Evolutionary conservation across 768 basidiomycete genomes (phyloP), one percentile per base, ranked within the genome.

Genomic region (Russula olivacea): DNA sequence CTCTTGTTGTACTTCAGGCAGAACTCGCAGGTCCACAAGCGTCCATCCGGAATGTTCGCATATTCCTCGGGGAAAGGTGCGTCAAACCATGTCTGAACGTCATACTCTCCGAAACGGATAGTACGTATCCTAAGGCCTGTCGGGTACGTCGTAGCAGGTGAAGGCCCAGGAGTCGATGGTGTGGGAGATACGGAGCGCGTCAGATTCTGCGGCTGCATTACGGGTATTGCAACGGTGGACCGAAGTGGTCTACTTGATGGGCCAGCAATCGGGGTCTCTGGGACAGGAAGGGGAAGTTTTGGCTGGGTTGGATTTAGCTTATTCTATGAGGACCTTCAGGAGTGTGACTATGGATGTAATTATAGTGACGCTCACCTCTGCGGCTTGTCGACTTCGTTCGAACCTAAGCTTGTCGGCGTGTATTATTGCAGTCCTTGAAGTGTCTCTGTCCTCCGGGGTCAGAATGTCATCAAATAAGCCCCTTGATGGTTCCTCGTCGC

Each of bases 21-120:
- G 73, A 93, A 97, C 73, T 98, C 96, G 75, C 97, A 99, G 72
- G 97, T 87, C 93, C 93, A 98, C 61, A 99, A 76, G 58, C 87
- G 79, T 19, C 96, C 94, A 68, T 98, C 93, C 23, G 93, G 91
- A 60, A 95, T 88, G 59, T 85, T 84, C 47, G 92, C 85, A 73
- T 97, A 98, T 73, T 99, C 97, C 72, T 98, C 96, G 0, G 97
- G 96, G 72, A 98, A 98, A 7, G 97, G 97, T 25, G 97, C 97
- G 72, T 97, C 93, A 73, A 93, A 98, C 97, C 97, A 99, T 3
- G 97, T 98, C 72, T 93, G 86, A 71, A 98, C 93, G 70, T 98
- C 94, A 72, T 80, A 95, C 60, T 83, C 80, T 30, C 95, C 95
- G 69, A 98, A 95, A 32, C 93, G 86, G 66, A 98, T 93, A 59